A percentile compares a stretch with the other conserved stretches of the same genome.
These are phyloP conservation scores for Dactylellina sp. DNA, from an alignment of 2,329 filamentous ascomycete species.

Conservation along the genomic window DNA sequence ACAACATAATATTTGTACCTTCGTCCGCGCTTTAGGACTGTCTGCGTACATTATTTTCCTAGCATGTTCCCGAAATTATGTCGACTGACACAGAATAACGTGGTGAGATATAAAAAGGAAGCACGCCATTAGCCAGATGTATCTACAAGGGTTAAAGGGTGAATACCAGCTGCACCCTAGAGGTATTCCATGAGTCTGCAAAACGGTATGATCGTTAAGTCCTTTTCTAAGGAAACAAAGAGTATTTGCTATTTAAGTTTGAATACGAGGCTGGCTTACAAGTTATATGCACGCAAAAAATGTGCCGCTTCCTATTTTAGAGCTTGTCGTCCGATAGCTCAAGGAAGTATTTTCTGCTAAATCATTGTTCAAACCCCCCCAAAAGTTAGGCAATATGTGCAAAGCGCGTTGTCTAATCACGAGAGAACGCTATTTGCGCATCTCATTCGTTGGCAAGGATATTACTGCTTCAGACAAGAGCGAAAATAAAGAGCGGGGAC, in stretches of 20 bases:
- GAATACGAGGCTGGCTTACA: constrained; percentile 30
- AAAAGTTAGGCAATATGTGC: no score
- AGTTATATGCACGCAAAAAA: constrained; percentile 6
- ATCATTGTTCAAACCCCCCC: no score
- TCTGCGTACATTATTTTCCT: no score
- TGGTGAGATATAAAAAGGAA: constrained; percentile 42
- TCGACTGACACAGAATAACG: constrained; percentile 1
- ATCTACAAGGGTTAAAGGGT: constrained; percentile 16
- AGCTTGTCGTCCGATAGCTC: constrained; percentile 5
- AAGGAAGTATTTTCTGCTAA: neutral
- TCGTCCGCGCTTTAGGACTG: constrained; percentile 1
- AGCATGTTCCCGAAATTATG: neutral
- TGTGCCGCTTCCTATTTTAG: constrained; percentile 23
- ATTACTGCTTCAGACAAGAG: neutral
- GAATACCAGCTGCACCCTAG: no score
- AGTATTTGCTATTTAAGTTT: neutral
- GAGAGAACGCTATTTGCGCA: no score
- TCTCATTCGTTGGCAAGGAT: no score
- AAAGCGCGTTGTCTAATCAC: no score
- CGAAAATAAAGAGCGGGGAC: neutral
- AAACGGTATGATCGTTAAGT: no score
- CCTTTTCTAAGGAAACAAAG: neutral
- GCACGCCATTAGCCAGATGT: constrained; percentile 35
- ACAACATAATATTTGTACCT: constrained; percentile 6
- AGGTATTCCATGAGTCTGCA: no score